Percentiles rank a stretch among this genome's conserved stretches.
phyloP scores from a whole-genome alignment of 371 early-diverging fungal species.

The Mucor circinelloides region DNA sequence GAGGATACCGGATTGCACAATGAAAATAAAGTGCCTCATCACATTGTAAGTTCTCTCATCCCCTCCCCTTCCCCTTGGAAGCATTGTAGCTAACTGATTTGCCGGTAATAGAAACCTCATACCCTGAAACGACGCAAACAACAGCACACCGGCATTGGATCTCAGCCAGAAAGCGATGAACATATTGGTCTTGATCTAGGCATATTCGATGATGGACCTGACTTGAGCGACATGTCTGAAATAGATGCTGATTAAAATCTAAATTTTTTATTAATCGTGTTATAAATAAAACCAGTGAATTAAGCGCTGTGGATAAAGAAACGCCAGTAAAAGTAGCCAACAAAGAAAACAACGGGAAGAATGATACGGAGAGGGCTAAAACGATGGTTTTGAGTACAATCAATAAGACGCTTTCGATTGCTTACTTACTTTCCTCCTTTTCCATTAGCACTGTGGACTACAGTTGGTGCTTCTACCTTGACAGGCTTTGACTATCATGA shows the following conservation, averaged over 20 bases:
- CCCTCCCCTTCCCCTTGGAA: too few relatives aligned
- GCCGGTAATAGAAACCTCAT: neutral
- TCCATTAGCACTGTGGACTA: constrained; percentile 3
- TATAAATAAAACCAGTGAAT: neutral
- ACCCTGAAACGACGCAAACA: neutral
- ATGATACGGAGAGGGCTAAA: constrained; percentile 44
- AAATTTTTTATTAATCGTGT: neutral
- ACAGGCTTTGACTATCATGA: constrained; percentile 29
- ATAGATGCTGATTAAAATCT: constrained; percentile 21
- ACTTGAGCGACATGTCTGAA: constrained; percentile 53
- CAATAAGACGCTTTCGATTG: too few relatives aligned
- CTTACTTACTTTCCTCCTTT: constrained; percentile 48
- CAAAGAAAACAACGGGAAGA: constrained; percentile 33
- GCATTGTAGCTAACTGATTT: too few relatives aligned
- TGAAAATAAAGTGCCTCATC: constrained; percentile 1
- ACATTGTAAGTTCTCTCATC: neutral
- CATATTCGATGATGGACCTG: constrained; percentile 56
- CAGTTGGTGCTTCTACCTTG: neutral
- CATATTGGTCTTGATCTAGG: constrained; percentile 33
- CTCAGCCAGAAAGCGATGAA: constrained; percentile 34
- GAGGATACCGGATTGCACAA: neutral
- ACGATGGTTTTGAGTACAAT: neutral
- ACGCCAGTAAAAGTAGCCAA: constrained; percentile 40
- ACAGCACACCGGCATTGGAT: neutral
- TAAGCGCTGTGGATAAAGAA: constrained; percentile 21